phyloP scores from a whole-genome alignment of 257 asterid genomes.

The Solanum virginianum region DNA sequence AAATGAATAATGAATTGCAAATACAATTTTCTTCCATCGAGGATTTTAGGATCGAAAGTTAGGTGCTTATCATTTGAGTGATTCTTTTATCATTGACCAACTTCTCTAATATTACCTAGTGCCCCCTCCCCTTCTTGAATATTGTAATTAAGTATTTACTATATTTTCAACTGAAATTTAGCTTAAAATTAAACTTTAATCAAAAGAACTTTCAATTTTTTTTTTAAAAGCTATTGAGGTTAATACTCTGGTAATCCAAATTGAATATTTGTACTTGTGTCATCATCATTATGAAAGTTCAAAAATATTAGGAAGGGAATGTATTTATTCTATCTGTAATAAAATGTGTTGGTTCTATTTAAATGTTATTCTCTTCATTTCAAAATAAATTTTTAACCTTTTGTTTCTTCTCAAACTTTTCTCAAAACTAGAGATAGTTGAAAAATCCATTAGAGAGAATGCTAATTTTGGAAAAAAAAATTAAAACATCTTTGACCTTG shows the following conservation, averaged over 20 bases:
- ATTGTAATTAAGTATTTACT: neutral
- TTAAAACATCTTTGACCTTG: neutral
- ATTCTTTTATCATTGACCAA: accelerated
- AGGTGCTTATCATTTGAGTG: neutral
- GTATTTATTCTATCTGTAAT: neutral
- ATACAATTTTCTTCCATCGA: neutral
- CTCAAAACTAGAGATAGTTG: neutral
- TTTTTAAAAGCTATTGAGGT: neutral
- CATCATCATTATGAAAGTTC: neutral
- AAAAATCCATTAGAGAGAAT: neutral
- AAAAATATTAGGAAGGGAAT: neutral
- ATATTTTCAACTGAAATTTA: neutral
- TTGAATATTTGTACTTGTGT: neutral
- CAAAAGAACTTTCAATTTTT: too few species aligned
- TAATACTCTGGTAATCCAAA: neutral
- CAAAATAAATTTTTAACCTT: neutral
- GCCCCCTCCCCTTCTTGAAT: neutral
- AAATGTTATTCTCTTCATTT: neutral
- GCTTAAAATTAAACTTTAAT: neutral
- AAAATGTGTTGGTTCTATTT: neutral
- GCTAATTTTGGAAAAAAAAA: neutral
- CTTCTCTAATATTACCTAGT: neutral
- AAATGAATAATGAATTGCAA: neutral
- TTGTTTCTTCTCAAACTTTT: neutral
- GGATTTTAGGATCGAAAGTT: too few species aligned